Conservation (phyloP, 78 protist species). For the Monosiga brevicollis region DNA sequence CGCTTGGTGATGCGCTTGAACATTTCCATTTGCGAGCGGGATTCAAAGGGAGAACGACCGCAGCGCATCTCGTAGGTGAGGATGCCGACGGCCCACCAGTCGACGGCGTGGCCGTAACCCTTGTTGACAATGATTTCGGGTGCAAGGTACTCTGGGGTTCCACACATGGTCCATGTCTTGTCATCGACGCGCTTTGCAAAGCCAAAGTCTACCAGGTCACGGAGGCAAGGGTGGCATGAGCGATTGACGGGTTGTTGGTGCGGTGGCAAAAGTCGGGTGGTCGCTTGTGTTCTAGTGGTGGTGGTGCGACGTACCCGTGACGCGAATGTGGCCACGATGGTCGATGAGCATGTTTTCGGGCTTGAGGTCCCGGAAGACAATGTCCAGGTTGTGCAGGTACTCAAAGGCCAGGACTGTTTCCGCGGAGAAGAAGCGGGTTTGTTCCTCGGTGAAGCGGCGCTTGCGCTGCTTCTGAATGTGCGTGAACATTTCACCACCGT, state of each 20-base stretch:
- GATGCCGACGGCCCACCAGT: slow-evolving; percentile 51
- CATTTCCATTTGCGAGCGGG: slow-evolving; percentile 67
- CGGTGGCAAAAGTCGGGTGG: background rate
- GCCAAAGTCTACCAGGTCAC: slow-evolving; percentile 81
- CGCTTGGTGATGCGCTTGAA: slow-evolving; percentile 77
- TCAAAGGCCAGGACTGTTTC: slow-evolving; percentile 24
- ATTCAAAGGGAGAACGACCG: slow-evolving; percentile 79
- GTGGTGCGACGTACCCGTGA: slow-evolving; percentile 43
- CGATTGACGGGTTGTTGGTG: background rate
- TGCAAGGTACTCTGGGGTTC: slow-evolving; percentile 56
- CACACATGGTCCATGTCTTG: slow-evolving; percentile 38
- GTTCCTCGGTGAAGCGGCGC: slow-evolving; percentile 8
- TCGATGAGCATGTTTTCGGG: slow-evolving; percentile 94
- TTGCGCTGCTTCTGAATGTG: slow-evolving; percentile 20
- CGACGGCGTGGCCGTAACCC: background rate
- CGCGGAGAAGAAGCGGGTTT: slow-evolving; percentile 27
- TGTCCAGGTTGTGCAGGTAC: slow-evolving; percentile 49
- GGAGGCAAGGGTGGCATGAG: background rate
- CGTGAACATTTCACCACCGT: slow-evolving; percentile 85
- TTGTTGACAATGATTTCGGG: slow-evolving; percentile 52
- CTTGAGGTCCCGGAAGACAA: slow-evolving; percentile 83
- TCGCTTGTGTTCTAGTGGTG: background rate
- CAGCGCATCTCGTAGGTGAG: slow-evolving; percentile 26
- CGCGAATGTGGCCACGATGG: slow-evolving; percentile 71
- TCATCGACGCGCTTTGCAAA: slow-evolving; percentile 69